Evolutionary conservation across 306 rosid species (phyloP).

Genomic region (Citrullus amarus): DNA sequence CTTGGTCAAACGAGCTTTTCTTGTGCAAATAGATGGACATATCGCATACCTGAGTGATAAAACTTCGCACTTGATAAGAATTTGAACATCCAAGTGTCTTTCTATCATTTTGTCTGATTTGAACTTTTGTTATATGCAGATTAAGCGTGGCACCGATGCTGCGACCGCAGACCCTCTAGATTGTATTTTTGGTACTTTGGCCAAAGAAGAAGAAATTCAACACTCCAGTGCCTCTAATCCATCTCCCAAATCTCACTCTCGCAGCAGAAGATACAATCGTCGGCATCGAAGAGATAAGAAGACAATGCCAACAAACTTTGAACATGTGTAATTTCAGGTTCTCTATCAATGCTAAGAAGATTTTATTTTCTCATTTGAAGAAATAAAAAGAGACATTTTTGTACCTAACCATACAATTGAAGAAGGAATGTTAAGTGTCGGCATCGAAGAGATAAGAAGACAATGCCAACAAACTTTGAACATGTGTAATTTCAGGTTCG

Average conservation of each 20-base stretch:
- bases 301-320: conserved; percentile 18
- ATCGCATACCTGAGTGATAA: not conserved
- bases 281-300: conserved; percentile 44
- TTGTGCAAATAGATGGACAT: not conserved
- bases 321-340: conserved; percentile 6
- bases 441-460: conserved; percentile 41
- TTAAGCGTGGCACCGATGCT: conserved; percentile 22
- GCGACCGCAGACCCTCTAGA: conserved; percentile 50
- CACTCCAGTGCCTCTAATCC: conserved; percentile 23
- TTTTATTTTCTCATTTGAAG: not conserved
- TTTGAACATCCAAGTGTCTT: not conserved
- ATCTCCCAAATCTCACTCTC: conserved; percentile 25
- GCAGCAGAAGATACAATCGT: conserved; percentile 49
- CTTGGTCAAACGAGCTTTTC: not conserved
- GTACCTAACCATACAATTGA: not conserved
- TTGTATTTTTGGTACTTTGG: conserved; percentile 39
- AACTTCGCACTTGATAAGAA: not conserved
- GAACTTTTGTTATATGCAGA: conserved; percentile 17
- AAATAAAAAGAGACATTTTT: not conserved
- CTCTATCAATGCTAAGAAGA: not conserved
- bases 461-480: conserved; percentile 16
- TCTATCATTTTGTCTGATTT: not conserved
- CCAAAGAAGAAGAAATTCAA: conserved; percentile 36
- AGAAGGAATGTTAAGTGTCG: conserved; percentile 13
- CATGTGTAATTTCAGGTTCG: conserved; percentile 6